phyloP scores from a whole-genome alignment of 1,139 yeast species.

The Tardiomyces depauwii region DNA sequence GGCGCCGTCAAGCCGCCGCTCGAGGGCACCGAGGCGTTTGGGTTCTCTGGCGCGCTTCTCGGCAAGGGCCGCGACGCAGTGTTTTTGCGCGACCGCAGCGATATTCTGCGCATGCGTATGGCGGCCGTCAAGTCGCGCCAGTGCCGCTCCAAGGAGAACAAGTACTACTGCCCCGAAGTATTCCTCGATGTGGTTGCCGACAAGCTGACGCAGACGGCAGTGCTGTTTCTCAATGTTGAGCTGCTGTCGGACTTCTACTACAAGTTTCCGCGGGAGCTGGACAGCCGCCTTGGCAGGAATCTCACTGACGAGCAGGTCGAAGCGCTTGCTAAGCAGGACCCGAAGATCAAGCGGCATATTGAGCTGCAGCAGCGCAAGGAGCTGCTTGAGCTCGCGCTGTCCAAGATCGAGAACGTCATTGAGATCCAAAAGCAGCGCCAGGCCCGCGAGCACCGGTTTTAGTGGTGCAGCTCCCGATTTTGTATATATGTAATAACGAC shows the following conservation, averaged over 20 bases:
- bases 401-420: slow-evolving; percentile 79
- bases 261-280: slow-evolving; percentile 90
- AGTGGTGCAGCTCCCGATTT: not conserved
- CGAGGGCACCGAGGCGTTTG: slow-evolving; percentile 51
- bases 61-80: slow-evolving; percentile 70
- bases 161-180: slow-evolving; percentile 88
- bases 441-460: not conserved
- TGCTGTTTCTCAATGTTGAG: slow-evolving; percentile 86
- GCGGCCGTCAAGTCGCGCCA: slow-evolving; percentile 63
- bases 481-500: no score
- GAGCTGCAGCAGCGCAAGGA: slow-evolving; percentile 92
- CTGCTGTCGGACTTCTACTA: slow-evolving; percentile 88
- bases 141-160: slow-evolving; percentile 70
- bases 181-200: slow-evolving; percentile 89
- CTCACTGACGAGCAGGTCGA: slow-evolving; percentile 73
- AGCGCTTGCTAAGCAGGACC: slow-evolving; percentile 88
- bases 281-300: slow-evolving; percentile 52
- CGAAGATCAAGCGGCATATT: slow-evolving; percentile 77
- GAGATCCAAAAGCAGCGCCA: slow-evolving; percentile 46
- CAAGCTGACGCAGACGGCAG: slow-evolving; percentile 86
- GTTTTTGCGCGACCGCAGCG: slow-evolving; percentile 69
- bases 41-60: slow-evolving; percentile 62
- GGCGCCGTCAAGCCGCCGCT: not conserved
- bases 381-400: slow-evolving; percentile 68
- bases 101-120: slow-evolving; percentile 62